These are phyloP conservation scores for Immersiporthe knoxdaviesiana DNA, from an alignment of 2,329 filamentous ascomycete genomes.

Conservation along the genomic window DNA sequence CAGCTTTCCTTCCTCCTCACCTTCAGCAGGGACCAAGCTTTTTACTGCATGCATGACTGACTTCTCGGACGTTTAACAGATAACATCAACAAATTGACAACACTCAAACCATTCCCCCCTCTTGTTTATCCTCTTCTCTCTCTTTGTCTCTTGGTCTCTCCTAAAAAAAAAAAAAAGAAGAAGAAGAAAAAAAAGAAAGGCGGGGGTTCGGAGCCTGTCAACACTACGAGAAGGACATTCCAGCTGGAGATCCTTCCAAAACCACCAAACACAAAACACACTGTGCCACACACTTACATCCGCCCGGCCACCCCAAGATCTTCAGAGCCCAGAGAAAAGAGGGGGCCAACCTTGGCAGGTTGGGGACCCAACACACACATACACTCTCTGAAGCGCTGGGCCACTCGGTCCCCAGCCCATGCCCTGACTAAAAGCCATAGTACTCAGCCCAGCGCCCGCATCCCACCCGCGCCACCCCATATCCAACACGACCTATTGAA, in stretches of 20 bases:
- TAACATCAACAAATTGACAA: background rate
- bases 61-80: background rate
- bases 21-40: background rate
- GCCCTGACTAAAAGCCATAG: conserved; percentile 8
- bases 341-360: background rate
- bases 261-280: background rate
- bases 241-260: background rate
- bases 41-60: background rate
- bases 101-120: background rate
- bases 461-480: background rate
- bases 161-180: too few relatives aligned
- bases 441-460: conserved; percentile 1
- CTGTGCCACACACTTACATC: background rate
- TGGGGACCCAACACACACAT: background rate
- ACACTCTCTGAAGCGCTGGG: background rate
- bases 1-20: background rate
- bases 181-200: too few relatives aligned
- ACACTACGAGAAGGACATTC: background rate
- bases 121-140: background rate
- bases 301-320: too few relatives aligned
- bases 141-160: background rate
- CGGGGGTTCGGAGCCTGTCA: too few relatives aligned
- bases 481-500: conserved; percentile 16
- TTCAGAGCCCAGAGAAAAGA: background rate
- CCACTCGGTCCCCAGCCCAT: background rate